phyloP scores from a whole-genome alignment of 1,284 basidiomycete genomes.

The Melampsora occidentalis region DNA sequence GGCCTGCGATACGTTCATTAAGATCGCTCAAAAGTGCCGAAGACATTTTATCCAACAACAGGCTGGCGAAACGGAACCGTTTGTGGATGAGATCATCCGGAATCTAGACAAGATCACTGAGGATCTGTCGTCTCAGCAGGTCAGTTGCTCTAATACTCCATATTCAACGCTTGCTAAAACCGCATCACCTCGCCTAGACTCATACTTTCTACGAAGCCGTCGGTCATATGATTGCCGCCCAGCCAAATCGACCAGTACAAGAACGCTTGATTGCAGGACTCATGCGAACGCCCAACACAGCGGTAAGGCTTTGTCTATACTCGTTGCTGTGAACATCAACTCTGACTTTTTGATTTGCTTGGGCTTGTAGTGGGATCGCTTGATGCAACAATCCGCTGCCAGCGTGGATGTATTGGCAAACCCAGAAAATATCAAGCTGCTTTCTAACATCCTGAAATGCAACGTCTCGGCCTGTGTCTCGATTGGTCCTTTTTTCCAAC shows the following conservation, averaged over 20 bases:
- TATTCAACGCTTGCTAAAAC: conserved; percentile 31
- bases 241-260: conserved; percentile 94
- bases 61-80: conserved; percentile 93
- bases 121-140: conserved; percentile 90
- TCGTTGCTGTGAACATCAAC: not conserved
- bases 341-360: conserved; percentile 7
- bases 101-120: conserved; percentile 89
- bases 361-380: conserved; percentile 70
- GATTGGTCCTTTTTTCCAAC: conserved; percentile 93
- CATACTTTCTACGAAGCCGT: conserved; percentile 71
- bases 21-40: conserved; percentile 98
- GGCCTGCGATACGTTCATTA: conserved; percentile 99
- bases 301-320: conserved; percentile 51
- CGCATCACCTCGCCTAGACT: conserved; percentile 33
- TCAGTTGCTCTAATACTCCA: conserved; percentile 52
- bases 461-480: conserved; percentile 97
- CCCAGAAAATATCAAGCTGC: conserved; percentile 92
- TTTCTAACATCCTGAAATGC: conserved; percentile 96
- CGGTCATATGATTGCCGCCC: conserved; percentile 98
- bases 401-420: conserved; percentile 89
- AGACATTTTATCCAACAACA: conserved; percentile 99
- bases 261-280: conserved; percentile 91
- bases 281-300: conserved; percentile 96
- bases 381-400: conserved; percentile 93
- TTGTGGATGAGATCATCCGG: conserved; percentile 95